Evolutionary conservation across 441 rosid genomes (phyloP), one percentile per base, ranked within the genome.

Genomic region (Erysimum cheiri): DNA sequence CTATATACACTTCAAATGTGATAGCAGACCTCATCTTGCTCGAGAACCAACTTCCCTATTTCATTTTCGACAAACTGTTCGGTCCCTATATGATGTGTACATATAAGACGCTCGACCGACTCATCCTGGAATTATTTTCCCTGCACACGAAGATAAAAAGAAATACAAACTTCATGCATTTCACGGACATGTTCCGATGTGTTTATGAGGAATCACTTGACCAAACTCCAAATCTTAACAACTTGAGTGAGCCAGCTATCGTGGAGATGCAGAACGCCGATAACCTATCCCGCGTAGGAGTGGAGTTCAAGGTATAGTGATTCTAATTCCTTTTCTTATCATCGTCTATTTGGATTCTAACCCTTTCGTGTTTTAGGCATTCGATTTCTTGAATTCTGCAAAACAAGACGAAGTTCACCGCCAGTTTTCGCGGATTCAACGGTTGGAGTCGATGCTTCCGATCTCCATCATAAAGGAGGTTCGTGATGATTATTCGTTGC

Each of bases 21-120:
- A 5, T 0, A 10, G 7, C 5, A 50, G 70, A 50, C 37, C 70
- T 65, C 37, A 50, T 37, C 4, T n/a, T 36, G 70, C 36, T 65
- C 4, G 49, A 65, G 28, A 65, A 65, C 1, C 70, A 50, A 37
- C 37, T 65, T 50, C 70, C 60, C 3, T 65, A n/a, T 52, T 37
- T 50, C 60, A 49, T 65, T 50, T 48, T 63, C 3, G 29, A 33
- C 0, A 19, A 44, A 19, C 0, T 28, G 37, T 60, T 60, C 24
- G 5, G 36, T 60, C 6, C 26, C 1, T 1, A 26, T n/a, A 4
- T 28, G 35, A 15, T 8, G 4, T 0, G 7, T 41, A 14, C 1
- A n/a, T 3, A 9, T 1, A 12, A 13, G 8, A 47, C 68, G 19
- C 14, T 60, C 13, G 35, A 60, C 19, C 3, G 6, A 28, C 13